Percentiles rank a stretch among this genome's conserved stretches.
phyloP scores from a whole-genome alignment of 192 early-diverging fungal species.

The Backusella tuberculispora region DNA sequence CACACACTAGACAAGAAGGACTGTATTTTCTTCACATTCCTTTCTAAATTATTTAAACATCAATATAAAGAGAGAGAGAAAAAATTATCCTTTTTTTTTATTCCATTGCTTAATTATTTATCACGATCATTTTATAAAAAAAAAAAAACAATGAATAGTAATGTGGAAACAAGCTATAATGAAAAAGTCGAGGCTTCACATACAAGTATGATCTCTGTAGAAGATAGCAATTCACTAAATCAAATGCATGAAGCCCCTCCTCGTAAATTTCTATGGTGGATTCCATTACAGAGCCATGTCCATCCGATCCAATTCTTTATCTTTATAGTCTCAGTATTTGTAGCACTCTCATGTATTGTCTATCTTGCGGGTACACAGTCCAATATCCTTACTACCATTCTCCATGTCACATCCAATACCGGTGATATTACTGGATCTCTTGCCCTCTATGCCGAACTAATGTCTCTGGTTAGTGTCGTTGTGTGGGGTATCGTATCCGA shows the following conservation, averaged over 20 bases:
- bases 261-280: slow-evolving; percentile 42
- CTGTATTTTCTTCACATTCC: slow-evolving; percentile 1
- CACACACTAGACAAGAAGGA: not conserved
- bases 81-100: not conserved
- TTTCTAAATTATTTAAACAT: not conserved
- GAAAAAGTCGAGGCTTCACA: slow-evolving; percentile 11
- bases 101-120: not conserved
- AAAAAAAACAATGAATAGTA: not conserved
- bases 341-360: slow-evolving; percentile 40
- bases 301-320: slow-evolving; percentile 32
- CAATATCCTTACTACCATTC: slow-evolving; percentile 41
- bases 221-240: not conserved
- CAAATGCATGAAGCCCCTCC: not conserved
- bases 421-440: slow-evolving; percentile 60
- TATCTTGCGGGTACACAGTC: slow-evolving; percentile 48
- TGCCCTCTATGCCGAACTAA: slow-evolving; percentile 66
- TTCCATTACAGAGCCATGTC: slow-evolving; percentile 27
- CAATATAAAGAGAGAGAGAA: not conserved
- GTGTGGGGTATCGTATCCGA: slow-evolving; percentile 68
- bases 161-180: not conserved
- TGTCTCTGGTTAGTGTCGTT: slow-evolving; percentile 55
- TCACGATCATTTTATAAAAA: not conserved
- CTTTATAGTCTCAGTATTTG: slow-evolving; percentile 40
- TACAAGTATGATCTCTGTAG: not conserved
- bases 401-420: slow-evolving; percentile 22